These are phyloP conservation scores for Phanerochaete sordida DNA, from an alignment of 768 basidiomycete genomes.

Conservation along the genomic window DNA sequence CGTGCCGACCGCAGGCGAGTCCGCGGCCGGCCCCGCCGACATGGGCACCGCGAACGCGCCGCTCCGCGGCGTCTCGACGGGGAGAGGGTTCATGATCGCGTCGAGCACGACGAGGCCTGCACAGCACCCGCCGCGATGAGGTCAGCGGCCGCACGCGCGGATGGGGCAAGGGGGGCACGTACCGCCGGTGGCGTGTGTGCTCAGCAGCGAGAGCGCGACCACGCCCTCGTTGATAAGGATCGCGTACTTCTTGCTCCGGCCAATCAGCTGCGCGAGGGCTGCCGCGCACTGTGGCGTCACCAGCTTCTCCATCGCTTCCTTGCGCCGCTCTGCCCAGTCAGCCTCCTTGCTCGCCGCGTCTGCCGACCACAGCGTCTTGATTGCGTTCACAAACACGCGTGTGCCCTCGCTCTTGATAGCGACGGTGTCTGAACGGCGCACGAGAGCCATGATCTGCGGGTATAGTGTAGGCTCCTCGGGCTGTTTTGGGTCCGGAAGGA, in stretches of 20 bases:
- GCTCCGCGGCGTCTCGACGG: constrained; percentile 31
- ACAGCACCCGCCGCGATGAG: not conserved
- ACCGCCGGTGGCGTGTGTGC: constrained; percentile 66
- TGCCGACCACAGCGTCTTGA: constrained; percentile 72
- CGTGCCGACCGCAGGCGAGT: constrained; percentile 41
- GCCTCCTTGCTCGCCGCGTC: constrained; percentile 36
- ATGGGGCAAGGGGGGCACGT: constrained; percentile 26
- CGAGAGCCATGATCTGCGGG: constrained; percentile 67
- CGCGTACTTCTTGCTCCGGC: constrained; percentile 75
- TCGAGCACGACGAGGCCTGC: constrained; percentile 62
- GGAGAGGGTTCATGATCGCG: constrained; percentile 51
- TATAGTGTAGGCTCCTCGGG: constrained; percentile 45
- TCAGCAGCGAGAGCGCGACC: constrained; percentile 76
- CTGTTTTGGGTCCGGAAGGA: constrained; percentile 39
- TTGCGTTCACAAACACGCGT: constrained; percentile 80
- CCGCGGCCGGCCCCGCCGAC: constrained; percentile 33
- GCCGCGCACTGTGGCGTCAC: constrained; percentile 52
- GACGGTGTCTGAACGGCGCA: constrained; percentile 74
- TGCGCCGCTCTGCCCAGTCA: constrained; percentile 45
- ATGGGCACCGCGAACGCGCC: constrained; percentile 13
- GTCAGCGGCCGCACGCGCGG: not conserved
- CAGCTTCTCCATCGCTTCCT: constrained; percentile 50
- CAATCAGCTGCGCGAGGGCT: constrained; percentile 67
- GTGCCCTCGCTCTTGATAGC: constrained; percentile 88
- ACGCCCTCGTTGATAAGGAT: constrained; percentile 87